A percentile compares a stretch with the other conserved stretches of the same genome.
Evolutionary conservation across 768 basidiomycete genomes (phyloP).

Genomic region (Trametes meyenii): DNA sequence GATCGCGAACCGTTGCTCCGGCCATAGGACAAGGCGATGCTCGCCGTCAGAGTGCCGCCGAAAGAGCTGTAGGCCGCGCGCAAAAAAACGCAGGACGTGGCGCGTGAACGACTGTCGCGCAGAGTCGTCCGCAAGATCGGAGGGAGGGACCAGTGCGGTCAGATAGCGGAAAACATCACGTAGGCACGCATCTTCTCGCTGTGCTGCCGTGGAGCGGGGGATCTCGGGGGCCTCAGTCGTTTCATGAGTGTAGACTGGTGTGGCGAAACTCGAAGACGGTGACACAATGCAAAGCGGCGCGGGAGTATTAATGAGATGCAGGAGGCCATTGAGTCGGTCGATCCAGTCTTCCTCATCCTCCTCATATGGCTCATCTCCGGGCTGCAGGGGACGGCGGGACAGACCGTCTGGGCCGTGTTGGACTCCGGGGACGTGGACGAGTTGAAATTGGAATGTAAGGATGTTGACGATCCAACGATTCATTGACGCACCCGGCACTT

Average conservation of each 20-base stretch:
- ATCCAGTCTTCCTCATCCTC: slow-evolving; percentile 23
- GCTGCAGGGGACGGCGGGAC: slow-evolving; percentile 25
- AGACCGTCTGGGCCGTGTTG: slow-evolving; percentile 37
- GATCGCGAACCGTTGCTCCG: not conserved
- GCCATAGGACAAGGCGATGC: slow-evolving; percentile 25
- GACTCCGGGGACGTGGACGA: slow-evolving; percentile 40
- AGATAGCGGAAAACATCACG: not conserved
- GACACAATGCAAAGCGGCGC: not conserved
- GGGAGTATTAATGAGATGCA: slow-evolving; percentile 10
- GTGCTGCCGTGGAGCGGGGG: slow-evolving; percentile 1
- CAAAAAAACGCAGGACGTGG: not conserved
- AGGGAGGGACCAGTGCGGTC: not conserved
- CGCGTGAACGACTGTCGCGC: not conserved
- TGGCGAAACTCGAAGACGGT: not conserved
- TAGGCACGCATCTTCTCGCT: not conserved
- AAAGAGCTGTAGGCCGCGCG: slow-evolving; percentile 16
- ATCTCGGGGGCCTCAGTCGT: not conserved
- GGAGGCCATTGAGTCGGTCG: slow-evolving; percentile 18
- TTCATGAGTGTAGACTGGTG: not conserved
- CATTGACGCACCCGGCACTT: slow-evolving; percentile 41
- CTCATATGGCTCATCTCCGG: not conserved
- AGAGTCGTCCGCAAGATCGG: not conserved
- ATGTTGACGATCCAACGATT: slow-evolving; percentile 49
- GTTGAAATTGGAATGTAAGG: slow-evolving; percentile 39
- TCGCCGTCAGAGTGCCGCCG: slow-evolving; percentile 13